Base-by-base conservation (phyloP, 2,329 filamentous ascomycete genomes). In the Phialocephala sp. region DNA sequence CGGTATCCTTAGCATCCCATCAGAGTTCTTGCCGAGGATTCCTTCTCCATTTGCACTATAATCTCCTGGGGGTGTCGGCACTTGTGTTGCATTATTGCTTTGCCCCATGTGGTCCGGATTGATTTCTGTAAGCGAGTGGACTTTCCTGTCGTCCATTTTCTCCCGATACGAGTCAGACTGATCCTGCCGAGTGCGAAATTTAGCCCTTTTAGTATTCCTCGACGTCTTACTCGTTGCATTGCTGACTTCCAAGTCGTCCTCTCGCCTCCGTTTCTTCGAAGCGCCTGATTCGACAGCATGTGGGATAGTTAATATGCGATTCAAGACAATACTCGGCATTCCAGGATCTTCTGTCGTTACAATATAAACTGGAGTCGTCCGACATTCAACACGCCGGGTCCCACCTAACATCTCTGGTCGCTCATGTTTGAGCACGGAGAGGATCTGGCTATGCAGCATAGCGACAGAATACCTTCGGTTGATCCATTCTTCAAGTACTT, bases 1-100 rank as follows among this genome's bases (percentile, higher is more conserved):
- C 2, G 86, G 86, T n/a, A 72, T 32, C 5, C 11, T 39, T 8
- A 60, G 47, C 8, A 35, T 14, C n/a, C 47, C 47, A 37, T 60
- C 59, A 24, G 59, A 45, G 9, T 50, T n/a, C 4, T 27, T 54
- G 6, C 27, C 45, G 4, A 60, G 22, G 15, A 60, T 32, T 55
- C 22, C 22, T n/a, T 55, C 50, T 36, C 24, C 24, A 15, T 32
- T 55, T 14, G 14, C 24, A 32, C 14, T 14, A 12, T 32, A 36
- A 12, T 32, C 32, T 12, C 14, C 15, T 9, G 24, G 24, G 14
- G 32, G 24, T 35, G 50, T 32, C 6, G 20, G 50, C 14, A 32
- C 5, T 32, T 3, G 24, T 3, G 50, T 8, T 15, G 11, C n/a
- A 15, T 8, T 35, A 24, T 36, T 32, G 5, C 22, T 35, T 12